A percentile compares a stretch with the other conserved stretches of the same genome.
phyloP scores from a whole-genome alignment of 2,329 filamentous ascomycete genomes.

The Calonectria crousiana region DNA sequence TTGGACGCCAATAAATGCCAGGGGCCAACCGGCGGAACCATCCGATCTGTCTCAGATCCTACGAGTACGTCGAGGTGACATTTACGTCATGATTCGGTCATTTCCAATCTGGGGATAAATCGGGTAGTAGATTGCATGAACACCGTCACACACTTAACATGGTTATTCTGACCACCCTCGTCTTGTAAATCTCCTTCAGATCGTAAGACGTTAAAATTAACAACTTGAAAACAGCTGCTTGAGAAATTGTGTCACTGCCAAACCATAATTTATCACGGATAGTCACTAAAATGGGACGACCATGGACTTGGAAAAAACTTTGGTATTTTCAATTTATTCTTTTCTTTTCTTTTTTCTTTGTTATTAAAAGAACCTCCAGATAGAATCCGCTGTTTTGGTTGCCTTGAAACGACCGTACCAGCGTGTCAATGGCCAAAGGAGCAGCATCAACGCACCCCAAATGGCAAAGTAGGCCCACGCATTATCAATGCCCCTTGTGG shows the following conservation, averaged over 20 bases:
- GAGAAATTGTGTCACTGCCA: too few species aligned
- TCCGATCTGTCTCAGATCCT: neutral
- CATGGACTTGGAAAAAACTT: too few species aligned
- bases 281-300: neutral
- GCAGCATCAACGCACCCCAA: conserved; percentile 50
- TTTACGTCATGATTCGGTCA: neutral
- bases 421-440: conserved; percentile 57
- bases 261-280: too few species aligned
- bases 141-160: neutral
- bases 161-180: neutral
- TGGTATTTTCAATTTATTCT: neutral
- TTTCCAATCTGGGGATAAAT: neutral
- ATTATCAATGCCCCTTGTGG: conserved; percentile 51
- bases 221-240: neutral
- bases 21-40: too few species aligned
- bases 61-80: too few species aligned
- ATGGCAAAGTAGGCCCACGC: conserved; percentile 51
- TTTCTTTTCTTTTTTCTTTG: neutral
- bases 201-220: neutral
- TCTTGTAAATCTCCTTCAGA: neutral
- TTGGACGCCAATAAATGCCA: neutral
- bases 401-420: conserved; percentile 59
- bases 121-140: neutral
- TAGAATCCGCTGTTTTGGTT: conserved; percentile 54
- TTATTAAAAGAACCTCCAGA: conserved; percentile 60